Evolutionary conservation across 306 rosid species (phyloP).

Genomic region (Fagus crenata): DNA sequence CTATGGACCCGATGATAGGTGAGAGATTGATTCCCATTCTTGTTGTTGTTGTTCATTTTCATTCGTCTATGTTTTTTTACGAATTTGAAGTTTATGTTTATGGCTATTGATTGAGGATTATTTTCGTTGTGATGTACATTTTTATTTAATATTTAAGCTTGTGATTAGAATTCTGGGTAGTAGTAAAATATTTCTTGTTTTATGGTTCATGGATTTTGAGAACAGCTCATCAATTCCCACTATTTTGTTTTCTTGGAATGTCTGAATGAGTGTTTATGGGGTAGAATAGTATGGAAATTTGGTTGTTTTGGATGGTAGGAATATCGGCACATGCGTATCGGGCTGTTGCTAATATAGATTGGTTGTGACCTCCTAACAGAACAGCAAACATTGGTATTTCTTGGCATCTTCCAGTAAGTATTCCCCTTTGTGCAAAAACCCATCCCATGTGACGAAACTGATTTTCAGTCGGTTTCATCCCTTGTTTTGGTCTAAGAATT

Average conservation of each 20-base stretch:
- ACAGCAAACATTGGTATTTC: not conserved
- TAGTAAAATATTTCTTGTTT: not conserved
- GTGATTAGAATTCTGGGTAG: not conserved
- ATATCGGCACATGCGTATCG: not conserved
- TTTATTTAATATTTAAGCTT: not conserved
- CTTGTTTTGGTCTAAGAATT: no score
- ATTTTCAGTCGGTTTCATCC: no score
- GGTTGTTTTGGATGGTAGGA: not conserved
- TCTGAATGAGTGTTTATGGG: not conserved
- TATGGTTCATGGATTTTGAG: not conserved
- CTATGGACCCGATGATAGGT: constrained; percentile 58
- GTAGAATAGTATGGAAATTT: not conserved
- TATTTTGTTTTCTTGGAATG: not conserved
- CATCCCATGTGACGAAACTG: no score
- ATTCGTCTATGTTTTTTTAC: no score
- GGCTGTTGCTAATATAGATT: not conserved
- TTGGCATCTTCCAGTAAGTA: not conserved
- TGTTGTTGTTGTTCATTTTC: no score
- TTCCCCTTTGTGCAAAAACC: not conserved
- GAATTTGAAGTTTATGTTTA: no score
- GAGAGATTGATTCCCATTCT: not conserved
- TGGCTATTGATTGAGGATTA: no score
- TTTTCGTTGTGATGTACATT: no score
- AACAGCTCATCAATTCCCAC: not conserved
- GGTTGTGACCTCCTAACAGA: not conserved